Base-by-base conservation (phyloP, 768 basidiomycete genomes). In the Paxillus rubicundulus region DNA sequence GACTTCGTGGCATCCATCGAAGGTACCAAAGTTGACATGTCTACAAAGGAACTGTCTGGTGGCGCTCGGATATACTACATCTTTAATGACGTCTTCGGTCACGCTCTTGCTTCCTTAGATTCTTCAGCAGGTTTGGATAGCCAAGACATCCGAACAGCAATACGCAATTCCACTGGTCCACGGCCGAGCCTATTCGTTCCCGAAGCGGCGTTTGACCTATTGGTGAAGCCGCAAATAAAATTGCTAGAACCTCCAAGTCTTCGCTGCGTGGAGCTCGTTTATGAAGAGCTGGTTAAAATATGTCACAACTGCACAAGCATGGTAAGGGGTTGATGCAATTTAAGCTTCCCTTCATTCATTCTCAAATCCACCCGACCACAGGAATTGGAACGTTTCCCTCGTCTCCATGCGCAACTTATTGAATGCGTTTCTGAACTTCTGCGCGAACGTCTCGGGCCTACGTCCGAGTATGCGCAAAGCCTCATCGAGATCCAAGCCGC, bases 61-160 rank as follows among this genome's bases (percentile, higher is more conserved):
- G 97, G 97, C 42, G 97, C 97, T 20, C 83, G 97, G 49, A 93
- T 99, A 72, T 98, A 98, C 72, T 98, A 98, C 74, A 98, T 99
- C 68, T 99, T 99, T 81, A 93, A 98, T 67, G 97, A 98, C 63
- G 84, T 98, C 48, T 99, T 98, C 64, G 97, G 97, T 2, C 80
- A 88, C 47, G 97, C 96, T 1, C 82, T 99, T 7, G 81, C 84
- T 50, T 87, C 82, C 6, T 92, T 99, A 62, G 89, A 98, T 65
- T 86, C 97, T 1, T 92, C 93, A 13, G 79, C 84, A 44, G 95
- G 95, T 65, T 78, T 99, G 49, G 93, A 94, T 53, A 85, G 89
- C 53, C 88, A 90, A 60, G 97, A 99, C 66, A 98, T 99, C 65
- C 84, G 96, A 20, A 99, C 97, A 5, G 97, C 97, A 24, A 99